These are phyloP conservation scores for Xanthoceras sorbifolium DNA, from an alignment of 345 rosid genomes.

Conservation along the genomic window DNA sequence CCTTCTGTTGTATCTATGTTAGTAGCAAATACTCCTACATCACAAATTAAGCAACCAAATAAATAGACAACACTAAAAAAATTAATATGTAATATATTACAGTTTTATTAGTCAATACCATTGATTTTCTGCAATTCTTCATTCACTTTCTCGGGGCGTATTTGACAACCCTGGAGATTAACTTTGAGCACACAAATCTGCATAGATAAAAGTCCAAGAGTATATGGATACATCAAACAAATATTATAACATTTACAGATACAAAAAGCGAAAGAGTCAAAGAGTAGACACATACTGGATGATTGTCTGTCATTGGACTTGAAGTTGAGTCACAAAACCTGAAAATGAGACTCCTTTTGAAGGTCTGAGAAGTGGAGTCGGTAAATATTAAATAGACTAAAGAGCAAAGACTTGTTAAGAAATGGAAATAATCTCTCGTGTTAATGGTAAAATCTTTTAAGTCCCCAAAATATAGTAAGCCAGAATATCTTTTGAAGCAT, in stretches of 20 bases:
- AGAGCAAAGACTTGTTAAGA: not conserved
- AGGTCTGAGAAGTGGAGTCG: too few species aligned
- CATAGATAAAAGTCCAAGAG: not conserved
- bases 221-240: not conserved
- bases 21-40: constrained; percentile 22
- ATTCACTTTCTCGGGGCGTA: constrained; percentile 25
- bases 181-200: constrained; percentile 26
- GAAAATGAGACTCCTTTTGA: not conserved
- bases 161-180: constrained; percentile 10
- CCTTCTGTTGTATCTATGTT: constrained; percentile 21
- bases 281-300: constrained; percentile 5
- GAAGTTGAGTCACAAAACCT: not conserved
- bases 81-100: not conserved
- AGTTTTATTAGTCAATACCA: constrained; percentile 10
- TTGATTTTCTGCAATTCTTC: constrained; percentile 26
- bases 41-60: not conserved
- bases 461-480: not conserved
- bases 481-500: not conserved
- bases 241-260: too few species aligned
- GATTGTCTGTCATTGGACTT: constrained; percentile 9
- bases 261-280: too few species aligned
- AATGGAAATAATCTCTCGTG: not conserved
- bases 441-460: not conserved
- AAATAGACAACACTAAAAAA: not conserved
- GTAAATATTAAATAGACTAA: not conserved